phyloP scores from a whole-genome alignment of 2,329 filamentous ascomycete species.

The Parascedosporium putredinis region DNA sequence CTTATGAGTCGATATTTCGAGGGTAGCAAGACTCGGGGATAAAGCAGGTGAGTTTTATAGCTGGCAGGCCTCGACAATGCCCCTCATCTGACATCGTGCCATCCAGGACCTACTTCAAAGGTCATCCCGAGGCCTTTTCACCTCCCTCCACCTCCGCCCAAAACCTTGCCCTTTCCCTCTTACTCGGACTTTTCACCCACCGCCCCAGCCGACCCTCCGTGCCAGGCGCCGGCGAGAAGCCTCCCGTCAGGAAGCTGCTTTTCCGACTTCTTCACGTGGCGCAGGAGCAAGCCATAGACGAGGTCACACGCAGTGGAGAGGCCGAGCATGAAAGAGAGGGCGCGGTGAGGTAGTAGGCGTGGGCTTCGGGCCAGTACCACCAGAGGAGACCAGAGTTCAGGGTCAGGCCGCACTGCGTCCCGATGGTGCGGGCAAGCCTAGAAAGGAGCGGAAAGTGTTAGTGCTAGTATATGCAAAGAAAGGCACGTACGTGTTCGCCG shows the following conservation, averaged over 20 bases:
- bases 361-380: conserved; percentile 40
- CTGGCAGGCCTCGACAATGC: no score
- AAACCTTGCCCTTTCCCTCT: background rate
- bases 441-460: conserved; percentile 8
- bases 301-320: conserved; percentile 31
- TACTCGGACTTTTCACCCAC: background rate
- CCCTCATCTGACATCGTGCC: no score
- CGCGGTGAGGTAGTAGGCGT: conserved; percentile 34
- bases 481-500: no score
- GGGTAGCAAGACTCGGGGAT: no score
- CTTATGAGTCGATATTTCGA: no score
- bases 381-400: conserved; percentile 29
- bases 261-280: conserved; percentile 27
- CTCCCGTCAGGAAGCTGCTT: conserved; percentile 26
- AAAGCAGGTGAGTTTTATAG: no score
- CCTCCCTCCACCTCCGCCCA: background rate
- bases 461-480: conserved; percentile 5
- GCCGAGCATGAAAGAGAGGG: conserved; percentile 31
- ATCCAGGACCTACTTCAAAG: no score
- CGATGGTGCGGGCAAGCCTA: conserved; percentile 33
- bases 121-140: no score
- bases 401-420: conserved; percentile 30
- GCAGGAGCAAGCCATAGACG: conserved; percentile 32
- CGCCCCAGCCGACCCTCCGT: background rate
- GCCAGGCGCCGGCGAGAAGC: conserved; percentile 16